Evolutionary conservation across 2,329 filamentous ascomycete genomes (phyloP).

Genomic region (Meredithiella fracta): DNA sequence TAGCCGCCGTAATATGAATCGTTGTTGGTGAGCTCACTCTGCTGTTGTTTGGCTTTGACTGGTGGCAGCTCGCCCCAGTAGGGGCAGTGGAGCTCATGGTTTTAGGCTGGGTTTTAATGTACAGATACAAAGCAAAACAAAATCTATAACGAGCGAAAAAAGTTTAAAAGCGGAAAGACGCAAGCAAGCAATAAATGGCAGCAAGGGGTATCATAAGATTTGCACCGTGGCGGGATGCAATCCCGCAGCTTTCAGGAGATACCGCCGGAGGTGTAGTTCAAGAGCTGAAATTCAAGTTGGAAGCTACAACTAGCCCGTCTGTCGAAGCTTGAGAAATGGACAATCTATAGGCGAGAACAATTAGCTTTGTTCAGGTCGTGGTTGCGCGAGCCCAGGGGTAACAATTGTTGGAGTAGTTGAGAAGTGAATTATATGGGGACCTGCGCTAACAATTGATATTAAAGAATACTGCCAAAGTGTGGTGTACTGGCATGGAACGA

Average conservation of each 20-base stretch:
- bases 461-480: neutral
- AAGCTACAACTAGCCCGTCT: neutral
- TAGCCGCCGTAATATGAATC: slow-evolving; percentile 10
- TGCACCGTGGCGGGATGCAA: neutral
- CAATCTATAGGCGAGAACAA: slow-evolving; percentile 7
- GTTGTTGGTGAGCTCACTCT: slow-evolving; percentile 12
- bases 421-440: neutral
- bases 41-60: slow-evolving; percentile 6
- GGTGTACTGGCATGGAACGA: neutral
- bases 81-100: slow-evolving; percentile 10
- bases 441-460: neutral
- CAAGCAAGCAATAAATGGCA: neutral
- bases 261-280: neutral
- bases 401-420: neutral
- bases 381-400: neutral
- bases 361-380: slow-evolving; percentile 9
- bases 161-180: neutral
- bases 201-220: neutral
- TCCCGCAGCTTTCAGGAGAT: neutral
- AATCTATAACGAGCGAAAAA: neutral
- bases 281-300: neutral
- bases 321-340: neutral
- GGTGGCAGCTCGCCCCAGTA: slow-evolving; percentile 11
- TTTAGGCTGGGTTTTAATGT: neutral
- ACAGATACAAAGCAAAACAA: neutral